A percentile compares a stretch with the other conserved stretches of the same genome.
Conservation (phyloP, 164 flowering plant species). For the Warburgia ugandensis region DNA sequence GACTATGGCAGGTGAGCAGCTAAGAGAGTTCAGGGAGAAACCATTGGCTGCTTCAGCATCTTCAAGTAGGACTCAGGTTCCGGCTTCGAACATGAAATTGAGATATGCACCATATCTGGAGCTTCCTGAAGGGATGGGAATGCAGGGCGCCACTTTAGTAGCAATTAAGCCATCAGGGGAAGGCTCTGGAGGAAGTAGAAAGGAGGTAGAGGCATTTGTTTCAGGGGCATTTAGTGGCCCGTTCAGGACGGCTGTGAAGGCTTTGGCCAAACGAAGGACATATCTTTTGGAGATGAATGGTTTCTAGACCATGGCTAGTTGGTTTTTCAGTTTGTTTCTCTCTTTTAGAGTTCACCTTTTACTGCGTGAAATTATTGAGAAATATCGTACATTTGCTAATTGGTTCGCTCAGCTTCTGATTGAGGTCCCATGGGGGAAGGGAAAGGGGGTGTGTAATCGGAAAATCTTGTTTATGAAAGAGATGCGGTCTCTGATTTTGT, state of each 20-base stretch:
- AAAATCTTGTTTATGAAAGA: too few relatives aligned
- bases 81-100: slow-evolving; percentile 75
- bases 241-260: slow-evolving; percentile 60
- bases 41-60: slow-evolving; percentile 78
- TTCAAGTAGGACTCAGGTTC: slow-evolving; percentile 81
- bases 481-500: too few relatives aligned
- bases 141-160: slow-evolving; percentile 83
- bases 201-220: slow-evolving; percentile 51
- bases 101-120: slow-evolving; percentile 84
- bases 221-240: slow-evolving; percentile 72
- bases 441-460: too few relatives aligned
- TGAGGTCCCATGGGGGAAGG: too few relatives aligned
- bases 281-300: slow-evolving; percentile 94
- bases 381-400: too few relatives aligned
- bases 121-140: slow-evolving; percentile 56
- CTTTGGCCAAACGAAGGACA: slow-evolving; percentile 68
- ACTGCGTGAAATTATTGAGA: too few relatives aligned
- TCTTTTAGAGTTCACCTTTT: too few relatives aligned
- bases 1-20: slow-evolving; percentile 74
- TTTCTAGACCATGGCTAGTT: slow-evolving; percentile 23
- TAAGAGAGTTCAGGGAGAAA: slow-evolving; percentile 82
- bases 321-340: too few relatives aligned
- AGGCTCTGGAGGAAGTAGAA: slow-evolving; percentile 38
- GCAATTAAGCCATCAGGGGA: slow-evolving; percentile 81
- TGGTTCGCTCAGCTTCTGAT: too few relatives aligned